Evolutionary conservation across 805 yeast genomes (phyloP).

Genomic region (Wickerhamomyces sydowiorum): DNA sequence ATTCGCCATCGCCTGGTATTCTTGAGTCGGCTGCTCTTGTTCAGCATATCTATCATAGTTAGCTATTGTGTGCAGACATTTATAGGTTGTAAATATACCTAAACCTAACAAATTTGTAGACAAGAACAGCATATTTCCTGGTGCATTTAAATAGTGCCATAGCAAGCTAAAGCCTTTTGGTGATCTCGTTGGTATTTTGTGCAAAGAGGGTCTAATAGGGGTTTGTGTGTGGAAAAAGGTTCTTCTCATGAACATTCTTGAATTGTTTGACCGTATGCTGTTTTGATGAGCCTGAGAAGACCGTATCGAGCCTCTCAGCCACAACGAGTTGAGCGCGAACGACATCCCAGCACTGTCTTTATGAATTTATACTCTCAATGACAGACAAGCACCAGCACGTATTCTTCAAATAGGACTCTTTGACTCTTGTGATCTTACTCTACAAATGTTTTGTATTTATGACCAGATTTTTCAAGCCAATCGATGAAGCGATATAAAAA

Average conservation of each 20-base stretch:
- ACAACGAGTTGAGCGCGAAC: not conserved
- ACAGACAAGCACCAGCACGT: too few relatives aligned
- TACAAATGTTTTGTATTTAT: too few relatives aligned
- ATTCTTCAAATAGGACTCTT: too few relatives aligned
- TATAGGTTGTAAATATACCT: conserved; percentile 27
- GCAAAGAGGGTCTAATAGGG: not conserved
- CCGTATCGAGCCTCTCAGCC: not conserved
- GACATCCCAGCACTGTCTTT: too few relatives aligned
- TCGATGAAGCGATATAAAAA: too few relatives aligned
- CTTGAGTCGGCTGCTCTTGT: not conserved
- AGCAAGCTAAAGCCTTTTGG: conserved; percentile 4
- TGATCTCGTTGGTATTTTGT: too few relatives aligned
- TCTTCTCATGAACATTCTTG: not conserved
- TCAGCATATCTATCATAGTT: not conserved
- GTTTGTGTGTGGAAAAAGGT: not conserved
- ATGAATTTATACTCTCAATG: too few relatives aligned
- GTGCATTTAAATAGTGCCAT: conserved; percentile 34
- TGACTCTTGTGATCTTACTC: too few relatives aligned
- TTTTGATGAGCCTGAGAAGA: not conserved
- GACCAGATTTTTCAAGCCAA: too few relatives aligned
- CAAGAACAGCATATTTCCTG: conserved; percentile 31
- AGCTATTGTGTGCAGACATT: conserved; percentile 21
- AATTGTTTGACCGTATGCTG: not conserved
- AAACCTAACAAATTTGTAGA: conserved; percentile 30
- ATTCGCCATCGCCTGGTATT: not conserved